Base-by-base conservation (phyloP, 2,329 filamentous ascomycete genomes). In the Escovopsis sp. region DNA sequence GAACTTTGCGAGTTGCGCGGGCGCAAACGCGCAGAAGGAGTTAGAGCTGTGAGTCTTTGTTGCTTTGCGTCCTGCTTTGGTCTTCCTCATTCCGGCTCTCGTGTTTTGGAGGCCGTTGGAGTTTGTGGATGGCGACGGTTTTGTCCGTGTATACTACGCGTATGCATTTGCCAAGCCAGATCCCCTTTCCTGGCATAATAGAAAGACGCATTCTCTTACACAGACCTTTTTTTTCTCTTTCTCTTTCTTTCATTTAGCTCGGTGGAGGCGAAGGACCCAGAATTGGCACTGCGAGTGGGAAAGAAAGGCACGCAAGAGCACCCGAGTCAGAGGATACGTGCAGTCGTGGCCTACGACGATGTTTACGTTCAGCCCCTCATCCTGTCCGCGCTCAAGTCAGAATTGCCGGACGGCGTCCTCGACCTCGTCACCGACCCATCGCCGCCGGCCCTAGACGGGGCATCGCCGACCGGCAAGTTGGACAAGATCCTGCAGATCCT, bases 301-400 rank as follows among this genome's bases (percentile, higher is more conserved):
- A 45, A 37, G 34, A 42, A 45, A 15, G 28, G 28, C 6, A 30
- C 6, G 28, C n/a, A 3, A 36, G 35, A 19, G 12, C 12, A 36
- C 15, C 9, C 9, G 11, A 23, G 11, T 23, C 47, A 40, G 40
- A 46, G 46, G 33, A 39, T 59, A 49, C 79, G 85, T 62, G 85
- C 84, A 40, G 60, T 89, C 40, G 68, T 95, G 53, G 73, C 86
- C 55, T 95, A 94, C 61, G 85, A 87, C 53, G 87, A 95, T 57
- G 58, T 70, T 37, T 98, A 96, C 57, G 85, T 96, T 8, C 85
- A 95, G 55, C 85, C 85, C 1, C 73, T 96, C 34, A 80, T 96
- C 46, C 60, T 87, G 38, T 66, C 73, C 18, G 84, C 87, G n/a
- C 65, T 96, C 19, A 57, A 75, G 40, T 66, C 72, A 4, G 64